Evolutionary conservation across 1,139 yeast genomes (phyloP).

Genomic region (Pichia sp.): DNA sequence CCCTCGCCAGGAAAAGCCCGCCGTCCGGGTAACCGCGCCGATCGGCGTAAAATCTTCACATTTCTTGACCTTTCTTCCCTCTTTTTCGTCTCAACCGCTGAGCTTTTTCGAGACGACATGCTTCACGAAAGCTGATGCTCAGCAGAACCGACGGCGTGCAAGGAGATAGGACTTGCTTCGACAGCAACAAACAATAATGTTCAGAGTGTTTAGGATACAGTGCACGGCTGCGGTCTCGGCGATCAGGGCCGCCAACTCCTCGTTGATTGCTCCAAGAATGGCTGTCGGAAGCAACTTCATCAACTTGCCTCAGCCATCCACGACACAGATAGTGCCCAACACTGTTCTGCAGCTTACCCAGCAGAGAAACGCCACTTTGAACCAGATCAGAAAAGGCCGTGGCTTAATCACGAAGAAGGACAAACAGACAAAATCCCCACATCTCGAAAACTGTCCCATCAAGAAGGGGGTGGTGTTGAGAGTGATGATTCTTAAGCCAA

Average conservation of each 20-base stretch:
- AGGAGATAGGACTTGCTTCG: neutral
- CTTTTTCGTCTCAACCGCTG: neutral
- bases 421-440: conserved; percentile 65
- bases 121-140: neutral
- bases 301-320: conserved; percentile 11
- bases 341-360: conserved; percentile 29
- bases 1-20: neutral
- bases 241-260: conserved; percentile 17
- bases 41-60: neutral
- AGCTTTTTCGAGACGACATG: neutral
- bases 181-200: conserved; percentile 9
- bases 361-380: conserved; percentile 60
- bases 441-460: conserved; percentile 75
- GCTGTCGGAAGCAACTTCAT: conserved; percentile 16
- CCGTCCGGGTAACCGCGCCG: neutral
- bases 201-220: conserved; percentile 14
- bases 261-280: conserved; percentile 18
- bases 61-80: neutral
- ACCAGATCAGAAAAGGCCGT: conserved; percentile 66
- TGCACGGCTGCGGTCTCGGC: conserved; percentile 9
- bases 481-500: conserved; percentile 92
- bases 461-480: conserved; percentile 91
- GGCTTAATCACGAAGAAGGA: conserved; percentile 48
- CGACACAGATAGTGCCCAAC: conserved; percentile 2
- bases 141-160: neutral